A percentile compares a stretch with the other conserved stretches of the same genome.
These are phyloP conservation scores for Alternaria arbusti DNA, from an alignment of 2,329 filamentous ascomycete genomes.

Conservation along the genomic window DNA sequence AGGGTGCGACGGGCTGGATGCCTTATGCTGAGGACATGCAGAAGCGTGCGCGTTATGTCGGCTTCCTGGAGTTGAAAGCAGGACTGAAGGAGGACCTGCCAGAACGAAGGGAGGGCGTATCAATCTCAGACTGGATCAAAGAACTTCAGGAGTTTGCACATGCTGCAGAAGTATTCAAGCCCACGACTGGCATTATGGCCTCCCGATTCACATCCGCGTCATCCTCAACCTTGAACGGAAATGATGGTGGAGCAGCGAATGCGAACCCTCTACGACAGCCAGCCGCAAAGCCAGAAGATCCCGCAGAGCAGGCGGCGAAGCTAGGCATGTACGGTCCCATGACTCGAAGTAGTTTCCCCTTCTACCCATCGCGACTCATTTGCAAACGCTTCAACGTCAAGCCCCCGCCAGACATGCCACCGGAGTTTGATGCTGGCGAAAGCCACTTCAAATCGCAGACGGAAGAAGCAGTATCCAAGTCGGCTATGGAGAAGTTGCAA, in stretches of 20 bases:
- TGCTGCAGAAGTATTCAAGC: constrained; percentile 82
- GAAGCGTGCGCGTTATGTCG: constrained; percentile 81
- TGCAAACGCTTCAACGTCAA: constrained; percentile 95
- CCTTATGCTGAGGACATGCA: constrained; percentile 83
- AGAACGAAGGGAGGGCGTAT: constrained; percentile 58
- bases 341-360: constrained; percentile 75
- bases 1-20: constrained; percentile 68
- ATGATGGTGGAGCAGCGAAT: constrained; percentile 26
- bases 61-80: constrained; percentile 79
- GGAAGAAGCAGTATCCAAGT: constrained; percentile 60
- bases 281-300: constrained; percentile 69
- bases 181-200: constrained; percentile 90
- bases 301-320: constrained; percentile 83
- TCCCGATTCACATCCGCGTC: constrained; percentile 78
- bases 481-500: constrained; percentile 55
- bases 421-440: constrained; percentile 49
- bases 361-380: constrained; percentile 82
- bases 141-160: constrained; percentile 81
- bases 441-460: constrained; percentile 28
- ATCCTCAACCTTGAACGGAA: constrained; percentile 41
- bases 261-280: constrained; percentile 54
- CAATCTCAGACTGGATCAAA: constrained; percentile 75
- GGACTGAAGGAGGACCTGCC: constrained; percentile 65
- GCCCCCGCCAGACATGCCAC: constrained; percentile 71
- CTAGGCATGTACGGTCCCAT: constrained; percentile 92